phyloP scores from a whole-genome alignment of 2,329 filamentous ascomycete species.

The Phaeosphaeria sp. region DNA sequence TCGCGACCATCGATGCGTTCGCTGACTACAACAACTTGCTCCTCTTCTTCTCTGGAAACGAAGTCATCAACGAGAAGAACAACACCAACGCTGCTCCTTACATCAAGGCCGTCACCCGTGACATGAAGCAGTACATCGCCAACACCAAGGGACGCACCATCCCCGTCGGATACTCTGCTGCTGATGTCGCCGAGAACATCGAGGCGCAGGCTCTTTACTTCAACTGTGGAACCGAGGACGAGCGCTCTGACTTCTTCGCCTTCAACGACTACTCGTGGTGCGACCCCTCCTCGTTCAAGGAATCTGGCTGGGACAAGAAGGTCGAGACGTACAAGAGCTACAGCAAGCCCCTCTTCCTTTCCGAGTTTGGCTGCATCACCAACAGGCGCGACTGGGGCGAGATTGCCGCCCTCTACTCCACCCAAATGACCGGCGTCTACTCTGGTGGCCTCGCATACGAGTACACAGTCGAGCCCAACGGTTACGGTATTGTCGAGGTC shows the following conservation, averaged over 20 bases:
- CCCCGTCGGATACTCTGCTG: slow-evolving; percentile 82
- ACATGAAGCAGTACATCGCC: slow-evolving; percentile 81
- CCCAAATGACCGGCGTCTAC: slow-evolving; percentile 86
- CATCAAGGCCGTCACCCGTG: slow-evolving; percentile 74
- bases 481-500: slow-evolving; percentile 80
- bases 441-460: slow-evolving; percentile 96
- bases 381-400: slow-evolving; percentile 84
- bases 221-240: slow-evolving; percentile 88
- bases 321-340: slow-evolving; percentile 46
- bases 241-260: slow-evolving; percentile 86
- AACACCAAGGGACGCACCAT: slow-evolving; percentile 71
- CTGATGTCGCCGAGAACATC: slow-evolving; percentile 84
- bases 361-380: slow-evolving; percentile 89
- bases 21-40: slow-evolving; percentile 83
- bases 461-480: slow-evolving; percentile 71
- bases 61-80: slow-evolving; percentile 72
- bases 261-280: slow-evolving; percentile 89
- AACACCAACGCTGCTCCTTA: slow-evolving; percentile 75
- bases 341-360: slow-evolving; percentile 73
- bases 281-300: slow-evolving; percentile 64
- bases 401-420: slow-evolving; percentile 77
- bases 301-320: slow-evolving; percentile 75
- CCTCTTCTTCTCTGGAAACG: slow-evolving; percentile 81
- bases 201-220: slow-evolving; percentile 88
- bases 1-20: slow-evolving; percentile 81